These are phyloP conservation scores for Bullera alba DNA, from an alignment of 768 basidiomycete species.

Conservation along the genomic window DNA sequence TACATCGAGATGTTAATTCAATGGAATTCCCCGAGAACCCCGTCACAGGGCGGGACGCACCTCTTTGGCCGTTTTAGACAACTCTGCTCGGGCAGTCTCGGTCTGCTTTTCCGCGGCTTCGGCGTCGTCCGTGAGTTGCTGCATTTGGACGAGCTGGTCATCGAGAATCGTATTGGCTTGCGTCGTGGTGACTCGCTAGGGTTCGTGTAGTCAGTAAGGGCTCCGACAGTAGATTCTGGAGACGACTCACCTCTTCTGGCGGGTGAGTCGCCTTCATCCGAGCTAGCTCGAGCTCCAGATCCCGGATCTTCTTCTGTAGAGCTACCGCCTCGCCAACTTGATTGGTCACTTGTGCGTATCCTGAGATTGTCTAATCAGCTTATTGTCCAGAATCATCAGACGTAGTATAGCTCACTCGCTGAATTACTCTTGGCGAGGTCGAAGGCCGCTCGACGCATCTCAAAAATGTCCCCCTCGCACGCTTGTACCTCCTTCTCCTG, in stretches of 20 bases:
- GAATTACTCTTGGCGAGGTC: slow-evolving; percentile 55
- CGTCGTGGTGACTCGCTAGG: slow-evolving; percentile 66
- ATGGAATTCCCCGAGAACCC: not conserved
- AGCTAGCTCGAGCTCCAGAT: slow-evolving; percentile 70
- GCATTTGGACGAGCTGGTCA: slow-evolving; percentile 72
- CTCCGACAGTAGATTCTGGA: not conserved
- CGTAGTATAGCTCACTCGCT: slow-evolving; percentile 25
- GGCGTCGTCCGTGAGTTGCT: slow-evolving; percentile 62
- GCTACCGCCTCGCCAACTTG: slow-evolving; percentile 28
- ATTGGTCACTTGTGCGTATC: slow-evolving; percentile 16
- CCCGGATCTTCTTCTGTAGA: slow-evolving; percentile 57
- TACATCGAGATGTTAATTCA: slow-evolving; percentile 1
- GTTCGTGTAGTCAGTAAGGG: not conserved
- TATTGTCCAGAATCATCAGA: not conserved
- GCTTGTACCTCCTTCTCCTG: slow-evolving; percentile 65
- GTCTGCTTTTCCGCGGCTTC: slow-evolving; percentile 46
- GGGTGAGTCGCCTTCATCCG: slow-evolving; percentile 70
- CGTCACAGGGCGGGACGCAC: slow-evolving; percentile 12
- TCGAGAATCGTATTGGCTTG: slow-evolving; percentile 67
- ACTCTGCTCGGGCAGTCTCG: slow-evolving; percentile 52
- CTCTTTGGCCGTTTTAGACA: slow-evolving; percentile 44
- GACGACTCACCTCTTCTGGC: slow-evolving; percentile 50
- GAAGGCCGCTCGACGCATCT: slow-evolving; percentile 56
- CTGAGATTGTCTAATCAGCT: slow-evolving; percentile 13
- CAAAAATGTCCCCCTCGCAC: slow-evolving; percentile 58